Percentiles rank a stretch among this genome's conserved stretches.
Evolutionary conservation across 179 eudicot genomes (phyloP).

Genomic region (Gypsophila paniculata): DNA sequence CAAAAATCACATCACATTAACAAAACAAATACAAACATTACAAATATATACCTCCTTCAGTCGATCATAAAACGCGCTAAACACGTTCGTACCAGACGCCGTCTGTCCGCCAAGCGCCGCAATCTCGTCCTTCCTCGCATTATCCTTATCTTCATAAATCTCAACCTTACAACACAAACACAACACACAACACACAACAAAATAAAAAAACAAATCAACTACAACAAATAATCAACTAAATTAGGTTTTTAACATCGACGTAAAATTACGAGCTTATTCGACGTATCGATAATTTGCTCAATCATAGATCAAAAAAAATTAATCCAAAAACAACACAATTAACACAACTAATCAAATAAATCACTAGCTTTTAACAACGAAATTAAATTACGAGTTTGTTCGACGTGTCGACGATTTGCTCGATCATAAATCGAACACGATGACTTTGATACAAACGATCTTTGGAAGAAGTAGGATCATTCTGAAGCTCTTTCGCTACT

Average conservation of each 20-base stretch:
- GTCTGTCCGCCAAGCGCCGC: slow-evolving; percentile 97
- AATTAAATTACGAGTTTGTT: slow-evolving; percentile 56
- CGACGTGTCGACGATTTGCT: slow-evolving; percentile 58
- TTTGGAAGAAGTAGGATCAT: slow-evolving; percentile 58
- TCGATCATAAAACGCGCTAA: slow-evolving; percentile 90
- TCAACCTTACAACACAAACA: slow-evolving; percentile 48
- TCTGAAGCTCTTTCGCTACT: slow-evolving; percentile 69
- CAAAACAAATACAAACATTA: background rate
- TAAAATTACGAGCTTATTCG: no score
- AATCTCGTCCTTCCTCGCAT: slow-evolving; percentile 88
- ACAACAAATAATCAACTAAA: background rate
- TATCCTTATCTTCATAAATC: slow-evolving; percentile 78
- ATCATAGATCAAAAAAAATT: no score
- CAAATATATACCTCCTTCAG: slow-evolving; percentile 65
- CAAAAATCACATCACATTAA: background rate
- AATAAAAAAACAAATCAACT: background rate
- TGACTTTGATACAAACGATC: slow-evolving; percentile 84
- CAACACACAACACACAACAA: background rate
- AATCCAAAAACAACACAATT: background rate
- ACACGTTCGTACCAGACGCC: slow-evolving; percentile 71
- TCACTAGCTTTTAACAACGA: background rate
- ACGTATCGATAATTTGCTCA: no score
- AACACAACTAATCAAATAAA: background rate
- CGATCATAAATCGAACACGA: slow-evolving; percentile 82
- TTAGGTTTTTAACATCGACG: no score